Base-by-base conservation (phyloP, 768 basidiomycete species). In the Tylopilus rubrobrunneus region DNA sequence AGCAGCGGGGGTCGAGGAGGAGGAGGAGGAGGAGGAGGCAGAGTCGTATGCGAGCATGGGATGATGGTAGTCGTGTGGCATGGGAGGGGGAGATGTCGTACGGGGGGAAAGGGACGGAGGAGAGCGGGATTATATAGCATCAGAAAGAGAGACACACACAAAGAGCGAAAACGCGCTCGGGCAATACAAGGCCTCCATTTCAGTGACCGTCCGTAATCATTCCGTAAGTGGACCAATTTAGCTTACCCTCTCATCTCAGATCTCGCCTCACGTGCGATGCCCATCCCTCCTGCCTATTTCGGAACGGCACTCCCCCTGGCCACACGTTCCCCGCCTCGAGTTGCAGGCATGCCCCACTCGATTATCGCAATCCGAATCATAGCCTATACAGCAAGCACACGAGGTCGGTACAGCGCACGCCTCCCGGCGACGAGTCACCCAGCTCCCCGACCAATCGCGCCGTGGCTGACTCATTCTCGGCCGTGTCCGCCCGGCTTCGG, bases 241-340 rank as follows among this genome's bases (percentile, higher is more conserved):
- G 58, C 59, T 15, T 12, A 36, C 56, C 34, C 34, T 34, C 34
- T 33, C 50, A 71, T 71, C 69, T 69, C 50, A 71, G 68, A 69
- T 69, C 61, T 44, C 48, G 42, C 50, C 56, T 65, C 64, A 61
- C 62, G 64, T 67, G 67, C 64, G 45, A 49, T 47, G 41, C 49
- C 55, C 51, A 48, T 56, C 54, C 45, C 49, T 39, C 58, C 17
- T 57, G 45, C 59, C 56, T 42, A 41, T 55, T 58, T 46, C 43
- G 59, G 61, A 23, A 39, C 42, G 31, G 37, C 55, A 53, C 57
- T 48, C 49, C 50, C 45, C 47, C 40, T 33, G 33, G 34, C 49
- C 43, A 60, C 67, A 68, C 67, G 67, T 69, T 71, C 62, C 59
- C 49, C 57, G 49, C 67, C 69, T 71, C 67, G 59, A 64, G 62